phyloP scores from a whole-genome alignment of 306 rosid genomes.

The Quercus alba region DNA sequence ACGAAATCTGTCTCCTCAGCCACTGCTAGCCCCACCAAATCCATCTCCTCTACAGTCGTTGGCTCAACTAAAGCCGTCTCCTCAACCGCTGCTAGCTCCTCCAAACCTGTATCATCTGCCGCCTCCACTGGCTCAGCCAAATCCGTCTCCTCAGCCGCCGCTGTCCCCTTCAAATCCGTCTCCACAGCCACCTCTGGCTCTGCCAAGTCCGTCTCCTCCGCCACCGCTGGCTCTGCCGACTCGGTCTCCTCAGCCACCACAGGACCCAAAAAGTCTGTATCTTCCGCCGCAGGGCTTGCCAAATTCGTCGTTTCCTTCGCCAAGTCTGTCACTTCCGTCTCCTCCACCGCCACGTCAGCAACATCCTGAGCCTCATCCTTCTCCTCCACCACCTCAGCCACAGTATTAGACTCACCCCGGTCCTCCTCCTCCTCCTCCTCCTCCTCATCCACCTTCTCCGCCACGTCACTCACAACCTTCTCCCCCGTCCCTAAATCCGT shows the following conservation, averaged over 20 bases:
- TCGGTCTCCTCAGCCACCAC: neutral
- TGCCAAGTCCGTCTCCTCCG: neutral
- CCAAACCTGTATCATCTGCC: neutral
- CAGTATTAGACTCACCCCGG: no score
- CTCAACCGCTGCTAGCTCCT: neutral
- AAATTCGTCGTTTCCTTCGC: neutral
- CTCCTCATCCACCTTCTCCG: neutral
- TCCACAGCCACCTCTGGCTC: neutral
- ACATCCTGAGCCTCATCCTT: neutral
- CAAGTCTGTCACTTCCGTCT: neutral
- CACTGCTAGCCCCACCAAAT: neutral
- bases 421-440: neutral
- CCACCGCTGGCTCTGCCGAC: neutral
- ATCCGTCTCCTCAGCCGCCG: neutral
- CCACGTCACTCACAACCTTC: neutral
- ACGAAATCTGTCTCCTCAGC: neutral
- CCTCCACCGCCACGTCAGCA: neutral
- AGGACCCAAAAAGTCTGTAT: neutral
- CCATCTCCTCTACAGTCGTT: neutral
- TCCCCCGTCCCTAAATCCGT: neutral
- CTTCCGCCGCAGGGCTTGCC: neutral
- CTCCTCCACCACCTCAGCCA: neutral
- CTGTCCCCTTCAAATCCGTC: neutral
- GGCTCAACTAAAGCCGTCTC: neutral
- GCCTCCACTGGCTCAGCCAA: neutral